Percentiles rank a stretch among this genome's conserved stretches.
These are phyloP conservation scores for Dendrostoma leiphaemia DNA, from an alignment of 2,329 filamentous ascomycete species.

Conservation along the genomic window DNA sequence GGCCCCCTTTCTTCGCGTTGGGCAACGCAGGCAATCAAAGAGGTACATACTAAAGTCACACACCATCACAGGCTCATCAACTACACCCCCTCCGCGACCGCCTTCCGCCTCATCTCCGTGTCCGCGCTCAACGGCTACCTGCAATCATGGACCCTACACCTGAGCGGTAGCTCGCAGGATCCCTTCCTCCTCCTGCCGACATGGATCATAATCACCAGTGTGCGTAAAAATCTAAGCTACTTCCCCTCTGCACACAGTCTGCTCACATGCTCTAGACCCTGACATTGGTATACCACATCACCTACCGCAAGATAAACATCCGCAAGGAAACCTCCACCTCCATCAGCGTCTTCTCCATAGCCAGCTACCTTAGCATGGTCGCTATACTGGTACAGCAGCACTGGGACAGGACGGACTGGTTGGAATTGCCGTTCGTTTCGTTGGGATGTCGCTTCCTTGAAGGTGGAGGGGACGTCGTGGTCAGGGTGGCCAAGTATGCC, in stretches of 20 bases:
- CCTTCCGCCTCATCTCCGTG: conserved; percentile 74
- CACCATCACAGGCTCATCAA: conserved; percentile 71
- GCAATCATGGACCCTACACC: conserved; percentile 68
- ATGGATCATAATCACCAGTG: conserved; percentile 76
- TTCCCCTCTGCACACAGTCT: neutral
- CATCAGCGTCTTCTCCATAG: conserved; percentile 73
- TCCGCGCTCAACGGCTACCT: conserved; percentile 73
- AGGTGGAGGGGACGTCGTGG: conserved; percentile 23
- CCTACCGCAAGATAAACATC: conserved; percentile 76
- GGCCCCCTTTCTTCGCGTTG: neutral
- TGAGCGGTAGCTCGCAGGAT: conserved; percentile 69
- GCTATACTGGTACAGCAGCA: conserved; percentile 67
- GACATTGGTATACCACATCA: conserved; percentile 73
- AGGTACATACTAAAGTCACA: too few relatives aligned
- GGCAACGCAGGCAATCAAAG: too few relatives aligned
- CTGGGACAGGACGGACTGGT: conserved; percentile 58
- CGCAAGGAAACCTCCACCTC: conserved; percentile 76
- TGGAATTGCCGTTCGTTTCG: conserved; percentile 55
- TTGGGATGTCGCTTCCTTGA: conserved; percentile 42
- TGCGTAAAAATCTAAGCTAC: conserved; percentile 36
- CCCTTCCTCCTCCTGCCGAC: conserved; percentile 70
- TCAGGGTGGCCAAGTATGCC: conserved; percentile 28
- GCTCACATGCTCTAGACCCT: conserved; percentile 51
- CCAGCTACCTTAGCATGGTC: conserved; percentile 74
- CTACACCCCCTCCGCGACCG: conserved; percentile 77